These are phyloP conservation scores for Lentinus tigrinus DNA, from an alignment of 768 basidiomycete species.

Conservation along the genomic window DNA sequence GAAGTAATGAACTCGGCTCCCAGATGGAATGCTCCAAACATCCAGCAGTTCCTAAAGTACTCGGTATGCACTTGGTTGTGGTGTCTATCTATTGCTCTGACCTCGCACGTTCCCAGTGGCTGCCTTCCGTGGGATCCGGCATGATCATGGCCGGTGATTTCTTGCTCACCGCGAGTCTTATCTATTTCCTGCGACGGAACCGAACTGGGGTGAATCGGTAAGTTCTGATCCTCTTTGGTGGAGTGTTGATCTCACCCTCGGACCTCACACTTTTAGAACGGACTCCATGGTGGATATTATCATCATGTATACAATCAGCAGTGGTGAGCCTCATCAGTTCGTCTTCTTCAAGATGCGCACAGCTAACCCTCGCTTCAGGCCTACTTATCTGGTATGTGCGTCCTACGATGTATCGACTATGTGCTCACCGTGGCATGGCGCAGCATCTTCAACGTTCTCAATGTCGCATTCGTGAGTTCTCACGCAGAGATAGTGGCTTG, in stretches of 20 bases:
- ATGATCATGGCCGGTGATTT: background rate
- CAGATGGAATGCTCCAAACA: background rate
- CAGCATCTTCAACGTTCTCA: conserved; percentile 1
- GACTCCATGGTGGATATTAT: conserved; percentile 1
- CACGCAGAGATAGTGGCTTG: no score
- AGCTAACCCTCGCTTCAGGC: background rate
- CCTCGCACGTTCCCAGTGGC: background rate
- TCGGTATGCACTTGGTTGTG: background rate
- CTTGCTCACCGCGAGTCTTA: background rate
- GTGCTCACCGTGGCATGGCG: no score
- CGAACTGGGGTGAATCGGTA: conserved; percentile 1
- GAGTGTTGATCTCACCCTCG: no score
- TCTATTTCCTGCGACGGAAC: background rate
- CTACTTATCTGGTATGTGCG: background rate
- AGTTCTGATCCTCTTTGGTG: no score
- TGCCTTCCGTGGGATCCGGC: background rate
- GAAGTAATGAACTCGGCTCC: background rate
- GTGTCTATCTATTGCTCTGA: background rate
- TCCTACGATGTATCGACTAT: no score
- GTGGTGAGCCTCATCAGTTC: background rate
- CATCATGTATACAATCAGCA: conserved; percentile 4
- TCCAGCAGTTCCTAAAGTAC: background rate
- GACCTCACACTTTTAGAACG: background rate
- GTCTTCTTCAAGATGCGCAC: background rate
- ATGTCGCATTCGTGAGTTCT: conserved; percentile 1